These are phyloP conservation scores for Oryza brachyantha DNA, from an alignment of 176 grass and related monocot genomes.

Conservation along the genomic window DNA sequence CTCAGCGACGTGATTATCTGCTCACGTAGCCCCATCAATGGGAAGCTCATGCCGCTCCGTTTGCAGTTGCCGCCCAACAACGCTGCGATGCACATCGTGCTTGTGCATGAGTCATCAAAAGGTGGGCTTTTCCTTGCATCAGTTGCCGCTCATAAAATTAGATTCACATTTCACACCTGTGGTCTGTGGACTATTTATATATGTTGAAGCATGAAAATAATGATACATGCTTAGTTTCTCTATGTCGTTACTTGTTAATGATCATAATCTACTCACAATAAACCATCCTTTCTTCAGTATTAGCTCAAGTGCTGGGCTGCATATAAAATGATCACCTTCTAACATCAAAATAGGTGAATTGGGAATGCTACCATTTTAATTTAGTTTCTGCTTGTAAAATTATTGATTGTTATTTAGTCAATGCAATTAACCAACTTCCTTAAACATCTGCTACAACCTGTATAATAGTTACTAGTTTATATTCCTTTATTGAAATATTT, in stretches of 20 bases:
- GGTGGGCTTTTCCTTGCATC: background rate
- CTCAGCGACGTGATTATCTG: constrained; percentile 58
- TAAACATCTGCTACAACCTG: background rate
- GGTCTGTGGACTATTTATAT: background rate
- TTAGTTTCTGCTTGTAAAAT: background rate
- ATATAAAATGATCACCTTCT: background rate
- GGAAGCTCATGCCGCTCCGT: constrained; percentile 57
- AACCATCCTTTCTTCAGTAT: background rate
- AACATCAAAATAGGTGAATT: background rate
- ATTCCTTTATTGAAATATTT: background rate
- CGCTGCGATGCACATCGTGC: constrained; percentile 51
- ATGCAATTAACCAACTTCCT: background rate
- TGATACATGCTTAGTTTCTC: background rate
- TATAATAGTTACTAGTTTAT: background rate
- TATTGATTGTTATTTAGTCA: background rate
- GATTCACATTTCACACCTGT: background rate
- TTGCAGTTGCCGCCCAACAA: constrained; percentile 81
- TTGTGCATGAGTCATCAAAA: constrained; percentile 56
- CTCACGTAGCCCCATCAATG: constrained; percentile 48
- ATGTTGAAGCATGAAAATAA: background rate
- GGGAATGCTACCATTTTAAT: background rate
- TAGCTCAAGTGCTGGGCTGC: background rate
- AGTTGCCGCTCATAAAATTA: background rate
- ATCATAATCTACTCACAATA: background rate
- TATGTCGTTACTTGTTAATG: background rate